Evolutionary conservation across 441 rosid species (phyloP).

Genomic region (Croton setiger): DNA sequence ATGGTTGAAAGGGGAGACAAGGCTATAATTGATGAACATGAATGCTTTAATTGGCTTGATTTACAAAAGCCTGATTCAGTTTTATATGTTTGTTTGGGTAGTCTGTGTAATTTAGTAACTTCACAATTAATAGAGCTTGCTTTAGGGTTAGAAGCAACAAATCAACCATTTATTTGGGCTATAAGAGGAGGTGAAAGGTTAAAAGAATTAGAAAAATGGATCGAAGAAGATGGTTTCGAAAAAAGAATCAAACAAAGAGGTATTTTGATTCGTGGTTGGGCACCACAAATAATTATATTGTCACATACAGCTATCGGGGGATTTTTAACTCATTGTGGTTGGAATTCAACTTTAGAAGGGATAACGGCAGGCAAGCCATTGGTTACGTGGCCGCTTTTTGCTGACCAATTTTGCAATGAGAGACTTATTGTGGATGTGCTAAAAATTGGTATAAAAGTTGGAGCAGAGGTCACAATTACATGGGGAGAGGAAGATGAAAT

Average conservation of each 20-base stretch:
- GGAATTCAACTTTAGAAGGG: slow-evolving; percentile 32
- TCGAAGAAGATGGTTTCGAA: slow-evolving; percentile 32
- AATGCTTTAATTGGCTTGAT: slow-evolving; percentile 44
- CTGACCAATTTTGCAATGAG: slow-evolving; percentile 38
- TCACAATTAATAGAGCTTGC: slow-evolving; percentile 44
- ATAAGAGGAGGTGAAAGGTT: slow-evolving; percentile 20
- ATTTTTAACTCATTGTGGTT: slow-evolving; percentile 38
- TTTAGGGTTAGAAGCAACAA: slow-evolving; percentile 39
- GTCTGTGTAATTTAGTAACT: slow-evolving; percentile 17
- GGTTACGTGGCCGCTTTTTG: slow-evolving; percentile 29
- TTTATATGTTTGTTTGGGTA: slow-evolving; percentile 49
- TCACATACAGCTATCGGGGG: slow-evolving; percentile 31
- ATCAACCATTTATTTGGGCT: slow-evolving; percentile 50
- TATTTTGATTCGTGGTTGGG: slow-evolving; percentile 30
- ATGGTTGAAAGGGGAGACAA: slow-evolving; percentile 30
- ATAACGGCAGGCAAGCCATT: slow-evolving; percentile 25
- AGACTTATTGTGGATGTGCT: slow-evolving; percentile 29
- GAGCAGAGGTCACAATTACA: slow-evolving; percentile 15
- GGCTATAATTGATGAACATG: slow-evolving; percentile 27
- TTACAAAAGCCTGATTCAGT: slow-evolving; percentile 37
- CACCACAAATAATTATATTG: slow-evolving; percentile 31
- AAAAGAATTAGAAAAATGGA: slow-evolving; percentile 25
- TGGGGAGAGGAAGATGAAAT: background rate
- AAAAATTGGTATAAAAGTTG: slow-evolving; percentile 23
- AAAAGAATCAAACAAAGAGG: slow-evolving; percentile 25